A percentile compares a stretch with the other conserved stretches of the same genome.
Conservation (phyloP, 306 rosid genomes). For the Glycine tomentella region DNA sequence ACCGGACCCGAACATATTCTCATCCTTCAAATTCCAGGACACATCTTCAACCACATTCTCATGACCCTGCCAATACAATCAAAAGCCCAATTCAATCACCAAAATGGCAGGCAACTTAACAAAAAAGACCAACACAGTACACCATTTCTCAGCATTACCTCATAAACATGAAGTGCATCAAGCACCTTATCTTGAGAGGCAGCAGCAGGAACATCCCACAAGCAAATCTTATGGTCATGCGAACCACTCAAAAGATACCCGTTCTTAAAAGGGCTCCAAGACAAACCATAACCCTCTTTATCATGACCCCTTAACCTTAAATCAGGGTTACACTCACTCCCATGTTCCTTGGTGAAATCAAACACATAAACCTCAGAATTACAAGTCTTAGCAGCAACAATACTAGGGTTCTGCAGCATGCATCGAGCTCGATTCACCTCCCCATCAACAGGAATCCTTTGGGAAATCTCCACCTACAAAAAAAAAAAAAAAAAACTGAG, state of each 20-base stretch:
- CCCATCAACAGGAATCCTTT: slow-evolving; percentile 78
- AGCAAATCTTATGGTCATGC: slow-evolving; percentile 74
- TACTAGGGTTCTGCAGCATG: slow-evolving; percentile 78
- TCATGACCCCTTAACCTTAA: slow-evolving; percentile 89
- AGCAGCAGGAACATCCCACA: slow-evolving; percentile 82
- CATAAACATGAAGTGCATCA: slow-evolving; percentile 70
- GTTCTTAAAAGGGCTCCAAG: slow-evolving; percentile 80
- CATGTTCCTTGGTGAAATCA: slow-evolving; percentile 57
- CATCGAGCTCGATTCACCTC: slow-evolving; percentile 91
- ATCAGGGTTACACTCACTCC: slow-evolving; percentile 65
- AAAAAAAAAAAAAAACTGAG: not conserved
- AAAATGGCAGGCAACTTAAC: not conserved
- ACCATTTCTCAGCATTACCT: slow-evolving; percentile 55
- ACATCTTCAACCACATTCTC: slow-evolving; percentile 80
- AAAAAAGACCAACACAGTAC: not conserved
- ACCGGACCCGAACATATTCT: slow-evolving; percentile 80
- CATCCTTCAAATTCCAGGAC: slow-evolving; percentile 79
- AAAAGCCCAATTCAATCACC: slow-evolving; percentile 26
- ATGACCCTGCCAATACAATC: slow-evolving; percentile 59
- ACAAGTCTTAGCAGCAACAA: slow-evolving; percentile 84
- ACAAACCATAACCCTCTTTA: slow-evolving; percentile 88
- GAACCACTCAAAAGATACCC: slow-evolving; percentile 90
- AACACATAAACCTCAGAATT: slow-evolving; percentile 82
- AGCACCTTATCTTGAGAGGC: slow-evolving; percentile 63
- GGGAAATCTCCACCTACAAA: slow-evolving; percentile 70